phyloP scores from a whole-genome alignment of 192 early-diverging fungal genomes.

The Backusella mclennaniae region DNA sequence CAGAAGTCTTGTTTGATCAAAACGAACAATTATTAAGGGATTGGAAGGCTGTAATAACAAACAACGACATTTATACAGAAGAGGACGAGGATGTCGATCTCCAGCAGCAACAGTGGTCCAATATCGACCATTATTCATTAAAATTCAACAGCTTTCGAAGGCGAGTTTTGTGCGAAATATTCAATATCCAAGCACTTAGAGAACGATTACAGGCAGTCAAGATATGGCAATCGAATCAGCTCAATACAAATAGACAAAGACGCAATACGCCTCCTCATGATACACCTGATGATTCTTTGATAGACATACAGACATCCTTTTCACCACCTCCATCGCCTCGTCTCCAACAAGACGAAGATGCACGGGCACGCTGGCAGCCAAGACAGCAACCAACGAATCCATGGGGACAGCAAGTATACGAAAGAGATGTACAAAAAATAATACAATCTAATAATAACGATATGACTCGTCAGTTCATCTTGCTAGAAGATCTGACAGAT shows the following conservation, averaged over 20 bases:
- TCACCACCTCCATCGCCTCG: background rate
- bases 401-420: constrained; percentile 8
- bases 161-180: constrained; percentile 83
- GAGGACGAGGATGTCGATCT: background rate
- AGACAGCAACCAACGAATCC: constrained; percentile 4
- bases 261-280: background rate
- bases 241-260: background rate
- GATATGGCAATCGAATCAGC: constrained; percentile 9
- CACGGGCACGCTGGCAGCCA: constrained; percentile 2
- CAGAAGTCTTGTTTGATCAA: constrained; percentile 85
- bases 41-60: constrained; percentile 36
- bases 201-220: constrained; percentile 64
- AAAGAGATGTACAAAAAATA: constrained; percentile 8
- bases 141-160: constrained; percentile 48
- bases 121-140: background rate
- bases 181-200: constrained; percentile 79
- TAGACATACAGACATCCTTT: background rate
- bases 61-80: background rate
- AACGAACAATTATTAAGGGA: constrained; percentile 84
- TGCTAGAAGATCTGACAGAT: constrained; percentile 92
- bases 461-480: constrained; percentile 71
- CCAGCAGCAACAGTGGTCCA: background rate
- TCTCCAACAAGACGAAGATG: background rate
- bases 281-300: background rate
- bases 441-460: constrained; percentile 39